These are phyloP conservation scores for Mallotus japonicus DNA, from an alignment of 441 rosid genomes.

Conservation along the genomic window DNA sequence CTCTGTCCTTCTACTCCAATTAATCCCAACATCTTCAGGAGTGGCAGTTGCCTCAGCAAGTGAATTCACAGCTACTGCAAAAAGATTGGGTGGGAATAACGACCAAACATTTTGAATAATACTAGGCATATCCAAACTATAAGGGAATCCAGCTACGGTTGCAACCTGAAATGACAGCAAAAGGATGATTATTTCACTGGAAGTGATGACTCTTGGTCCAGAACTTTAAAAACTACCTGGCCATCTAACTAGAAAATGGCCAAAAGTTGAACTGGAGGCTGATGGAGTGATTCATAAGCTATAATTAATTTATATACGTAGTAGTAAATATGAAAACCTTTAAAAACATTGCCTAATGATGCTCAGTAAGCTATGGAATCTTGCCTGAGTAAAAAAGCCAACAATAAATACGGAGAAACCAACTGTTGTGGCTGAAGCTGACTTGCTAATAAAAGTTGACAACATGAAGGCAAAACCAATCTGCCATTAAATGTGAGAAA, in stretches of 20 bases:
- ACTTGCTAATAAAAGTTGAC: constrained; percentile 71
- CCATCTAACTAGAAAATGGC: background rate
- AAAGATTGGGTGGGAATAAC: constrained; percentile 84
- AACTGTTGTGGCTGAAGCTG: constrained; percentile 73
- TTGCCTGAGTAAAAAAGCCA: constrained; percentile 85
- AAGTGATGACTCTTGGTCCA: constrained; percentile 20
- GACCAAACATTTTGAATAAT: constrained; percentile 61
- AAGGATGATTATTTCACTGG: constrained; percentile 22
- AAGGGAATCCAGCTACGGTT: constrained; percentile 60
- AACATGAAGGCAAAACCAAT: constrained; percentile 72
- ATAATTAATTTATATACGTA: background rate
- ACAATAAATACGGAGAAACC: constrained; percentile 80
- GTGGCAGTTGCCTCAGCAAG: constrained; percentile 56
- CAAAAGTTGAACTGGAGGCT: background rate
- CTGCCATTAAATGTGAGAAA: constrained; percentile 41
- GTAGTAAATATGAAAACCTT: background rate
- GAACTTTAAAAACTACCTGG: background rate
- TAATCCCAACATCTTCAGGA: constrained; percentile 62
- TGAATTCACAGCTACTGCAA: constrained; percentile 45
- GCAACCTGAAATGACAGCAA: constrained; percentile 46
- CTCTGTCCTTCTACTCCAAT: constrained; percentile 61
- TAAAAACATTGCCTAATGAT: background rate
- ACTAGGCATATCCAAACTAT: constrained; percentile 22
- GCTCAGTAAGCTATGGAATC: constrained; percentile 18
- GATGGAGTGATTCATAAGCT: background rate